Conservation (phyloP, 306 rosid genomes). For the Gleditsia sinensis region DNA sequence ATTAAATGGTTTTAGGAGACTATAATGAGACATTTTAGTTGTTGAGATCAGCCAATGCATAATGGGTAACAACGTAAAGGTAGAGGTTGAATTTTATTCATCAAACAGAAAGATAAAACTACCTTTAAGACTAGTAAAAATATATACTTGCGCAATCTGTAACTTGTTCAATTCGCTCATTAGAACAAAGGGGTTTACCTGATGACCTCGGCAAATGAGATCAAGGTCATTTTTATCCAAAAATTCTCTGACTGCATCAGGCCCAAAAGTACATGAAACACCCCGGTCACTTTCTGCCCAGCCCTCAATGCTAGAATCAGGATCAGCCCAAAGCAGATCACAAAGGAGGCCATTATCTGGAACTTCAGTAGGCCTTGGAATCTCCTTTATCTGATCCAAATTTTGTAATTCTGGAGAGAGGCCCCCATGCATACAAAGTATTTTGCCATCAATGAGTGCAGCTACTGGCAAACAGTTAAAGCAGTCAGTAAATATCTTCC, state of each 20-base stretch:
- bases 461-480: slow-evolving; percentile 87
- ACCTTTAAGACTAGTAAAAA: not conserved
- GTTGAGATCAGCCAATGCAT: not conserved
- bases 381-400: slow-evolving; percentile 66
- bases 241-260: slow-evolving; percentile 56
- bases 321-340: slow-evolving; percentile 93
- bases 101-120: not conserved
- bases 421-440: slow-evolving; percentile 88
- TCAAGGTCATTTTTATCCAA: slow-evolving; percentile 78
- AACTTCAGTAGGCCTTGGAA: slow-evolving; percentile 71
- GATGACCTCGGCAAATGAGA: slow-evolving; percentile 85
- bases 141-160: not conserved
- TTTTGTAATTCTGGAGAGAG: slow-evolving; percentile 74
- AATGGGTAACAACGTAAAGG: not conserved
- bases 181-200: slow-evolving; percentile 51
- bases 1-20: not conserved
- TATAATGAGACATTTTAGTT: not conserved
- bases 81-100: slow-evolving; percentile 5
- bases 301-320: slow-evolving; percentile 59
- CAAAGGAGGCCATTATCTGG: slow-evolving; percentile 81
- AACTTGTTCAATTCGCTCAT: not conserved
- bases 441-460: slow-evolving; percentile 72
- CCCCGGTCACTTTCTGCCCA: slow-evolving; percentile 85
- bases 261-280: slow-evolving; percentile 72
- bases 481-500: slow-evolving; percentile 87